phyloP scores from a whole-genome alignment of 2,329 filamentous ascomycete species.

The Beauveria medogensis region DNA sequence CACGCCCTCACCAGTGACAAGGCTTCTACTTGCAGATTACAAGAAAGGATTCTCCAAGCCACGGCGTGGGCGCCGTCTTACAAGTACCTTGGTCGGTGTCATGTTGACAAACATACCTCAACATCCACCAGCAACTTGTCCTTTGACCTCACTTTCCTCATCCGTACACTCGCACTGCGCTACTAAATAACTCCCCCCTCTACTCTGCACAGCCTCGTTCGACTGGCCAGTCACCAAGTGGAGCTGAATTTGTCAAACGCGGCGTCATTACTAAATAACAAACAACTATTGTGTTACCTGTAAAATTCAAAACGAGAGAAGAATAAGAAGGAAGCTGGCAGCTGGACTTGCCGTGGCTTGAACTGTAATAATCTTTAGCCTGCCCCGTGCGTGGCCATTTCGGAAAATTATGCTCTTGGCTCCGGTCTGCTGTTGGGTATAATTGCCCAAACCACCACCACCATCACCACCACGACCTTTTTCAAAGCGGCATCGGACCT shows the following conservation, averaged over 20 bases:
- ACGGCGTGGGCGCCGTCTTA: not conserved
- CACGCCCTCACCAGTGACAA: not conserved
- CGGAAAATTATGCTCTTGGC: too few species aligned
- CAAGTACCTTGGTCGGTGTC: not conserved
- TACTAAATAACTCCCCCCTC: too few species aligned
- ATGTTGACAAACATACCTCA: not conserved
- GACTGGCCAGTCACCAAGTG: not conserved
- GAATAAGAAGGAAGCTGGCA: not conserved
- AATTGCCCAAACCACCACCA: not conserved
- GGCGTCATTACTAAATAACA: not conserved
- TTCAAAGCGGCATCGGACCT: not conserved
- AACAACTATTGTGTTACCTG: not conserved
- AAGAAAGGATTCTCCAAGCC: not conserved
- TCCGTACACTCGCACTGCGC: too few species aligned
- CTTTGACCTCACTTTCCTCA: not conserved
- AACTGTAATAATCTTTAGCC: not conserved
- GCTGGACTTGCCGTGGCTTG: not conserved
- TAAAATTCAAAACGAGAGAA: not conserved
- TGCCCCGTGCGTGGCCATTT: not conserved
- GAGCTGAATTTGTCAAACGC: not conserved
- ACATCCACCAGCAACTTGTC: too few species aligned
- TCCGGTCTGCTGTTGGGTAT: not conserved
- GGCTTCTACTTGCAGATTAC: not conserved
- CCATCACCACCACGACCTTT: not conserved
- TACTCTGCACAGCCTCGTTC: slow-evolving; percentile 2